A percentile compares a stretch with the other conserved stretches of the same genome.
phyloP scores from a whole-genome alignment of 2,329 filamentous ascomycete species.

The Clarireedia hainanense region DNA sequence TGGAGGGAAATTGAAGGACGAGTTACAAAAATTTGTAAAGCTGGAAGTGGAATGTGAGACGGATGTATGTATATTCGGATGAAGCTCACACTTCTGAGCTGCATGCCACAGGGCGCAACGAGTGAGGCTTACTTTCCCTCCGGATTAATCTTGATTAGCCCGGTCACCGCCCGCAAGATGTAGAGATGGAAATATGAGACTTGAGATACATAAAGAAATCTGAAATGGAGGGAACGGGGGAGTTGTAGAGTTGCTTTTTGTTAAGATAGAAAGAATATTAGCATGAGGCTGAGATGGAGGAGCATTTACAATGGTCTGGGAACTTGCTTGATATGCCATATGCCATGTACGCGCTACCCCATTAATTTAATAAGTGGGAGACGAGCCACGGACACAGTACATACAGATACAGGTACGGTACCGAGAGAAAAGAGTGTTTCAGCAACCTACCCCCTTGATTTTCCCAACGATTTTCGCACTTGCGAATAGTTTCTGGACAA shows the following conservation, averaged over 20 bases:
- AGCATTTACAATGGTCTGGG: neutral
- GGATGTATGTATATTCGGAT: conserved; percentile 7
- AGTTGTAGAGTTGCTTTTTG: neutral
- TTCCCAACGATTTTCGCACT: conserved; percentile 4
- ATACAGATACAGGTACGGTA: neutral
- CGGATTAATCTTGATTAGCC: conserved; percentile 11
- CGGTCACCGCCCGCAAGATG: conserved; percentile 8
- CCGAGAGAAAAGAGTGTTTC: neutral
- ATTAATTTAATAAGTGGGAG: neutral
- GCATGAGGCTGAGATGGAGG: conserved; percentile 6
- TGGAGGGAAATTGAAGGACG: conserved; percentile 4
- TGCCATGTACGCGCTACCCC: neutral
- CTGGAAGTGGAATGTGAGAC: conserved; percentile 8
- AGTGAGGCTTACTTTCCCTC: conserved; percentile 8
- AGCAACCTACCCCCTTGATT: neutral
- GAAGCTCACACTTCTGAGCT: conserved; percentile 5
- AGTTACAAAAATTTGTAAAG: neutral
- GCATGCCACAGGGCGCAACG: conserved; percentile 4
- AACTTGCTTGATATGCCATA: conserved; percentile 1
- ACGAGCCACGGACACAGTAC: neutral
- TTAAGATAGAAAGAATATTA: neutral
- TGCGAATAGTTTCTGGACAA: conserved; percentile 6
- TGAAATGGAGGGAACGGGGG: neutral
- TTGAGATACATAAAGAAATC: conserved; percentile 3
- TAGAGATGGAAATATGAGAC: neutral